phyloP scores from a whole-genome alignment of 768 basidiomycete genomes.

The Panus rudis region DNA sequence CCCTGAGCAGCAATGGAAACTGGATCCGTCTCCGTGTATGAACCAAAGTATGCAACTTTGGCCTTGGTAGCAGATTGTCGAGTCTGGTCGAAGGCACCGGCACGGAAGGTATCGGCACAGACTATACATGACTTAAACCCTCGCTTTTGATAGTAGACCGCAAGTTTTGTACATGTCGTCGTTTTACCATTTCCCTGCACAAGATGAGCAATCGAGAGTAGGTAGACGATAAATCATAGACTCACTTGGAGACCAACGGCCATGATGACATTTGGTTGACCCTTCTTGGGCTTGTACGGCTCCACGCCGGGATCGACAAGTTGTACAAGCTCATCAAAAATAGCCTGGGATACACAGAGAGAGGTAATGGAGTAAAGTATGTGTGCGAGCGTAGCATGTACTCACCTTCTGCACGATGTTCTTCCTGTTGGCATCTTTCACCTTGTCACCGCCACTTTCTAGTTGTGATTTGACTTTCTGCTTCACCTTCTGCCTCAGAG shows the following conservation, averaged over 20 bases:
- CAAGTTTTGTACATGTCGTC: slow-evolving; percentile 97
- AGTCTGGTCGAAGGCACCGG: slow-evolving; percentile 98
- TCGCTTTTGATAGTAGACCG: slow-evolving; percentile 93
- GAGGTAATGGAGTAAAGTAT: neutral
- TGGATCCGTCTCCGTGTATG: slow-evolving; percentile 98
- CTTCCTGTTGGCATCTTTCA: slow-evolving; percentile 76
- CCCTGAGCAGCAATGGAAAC: slow-evolving; percentile 92
- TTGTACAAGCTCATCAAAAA: slow-evolving; percentile 93
- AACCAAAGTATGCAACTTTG: slow-evolving; percentile 98
- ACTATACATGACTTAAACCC: slow-evolving; percentile 97
- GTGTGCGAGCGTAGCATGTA: neutral
- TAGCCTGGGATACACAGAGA: slow-evolving; percentile 56
- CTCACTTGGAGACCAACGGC: slow-evolving; percentile 90
- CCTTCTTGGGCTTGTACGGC: slow-evolving; percentile 95
- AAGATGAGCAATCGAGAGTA: neutral
- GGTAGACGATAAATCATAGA: slow-evolving; percentile 3
- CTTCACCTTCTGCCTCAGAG: slow-evolving; percentile 84
- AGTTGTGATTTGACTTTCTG: slow-evolving; percentile 78
- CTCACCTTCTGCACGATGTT: slow-evolving; percentile 86
- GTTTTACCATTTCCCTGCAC: slow-evolving; percentile 94
- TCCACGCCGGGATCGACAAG: slow-evolving; percentile 94
- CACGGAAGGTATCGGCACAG: slow-evolving; percentile 98
- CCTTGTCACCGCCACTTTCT: slow-evolving; percentile 62
- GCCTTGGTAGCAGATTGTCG: slow-evolving; percentile 98
- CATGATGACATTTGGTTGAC: slow-evolving; percentile 92